Evolutionary conservation across 2,329 filamentous ascomycete species (phyloP).

Genomic region (Rhynchosporium secalis): DNA sequence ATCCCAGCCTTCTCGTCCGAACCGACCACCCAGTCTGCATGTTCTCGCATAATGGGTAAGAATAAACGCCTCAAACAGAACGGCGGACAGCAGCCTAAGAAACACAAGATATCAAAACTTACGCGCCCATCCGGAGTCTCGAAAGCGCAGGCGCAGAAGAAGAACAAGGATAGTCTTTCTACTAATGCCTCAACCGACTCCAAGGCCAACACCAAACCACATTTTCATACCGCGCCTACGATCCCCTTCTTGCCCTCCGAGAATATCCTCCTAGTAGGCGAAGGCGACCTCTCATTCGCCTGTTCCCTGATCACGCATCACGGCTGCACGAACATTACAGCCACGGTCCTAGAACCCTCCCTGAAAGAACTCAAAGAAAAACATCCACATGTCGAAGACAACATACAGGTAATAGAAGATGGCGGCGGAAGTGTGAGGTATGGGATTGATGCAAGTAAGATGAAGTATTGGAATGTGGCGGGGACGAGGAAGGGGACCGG

Average conservation of each 20-base stretch:
- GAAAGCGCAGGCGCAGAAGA: constrained; percentile 13
- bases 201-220: constrained; percentile 19
- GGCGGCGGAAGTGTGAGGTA: constrained; percentile 52
- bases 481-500: constrained; percentile 29
- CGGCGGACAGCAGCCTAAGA: constrained; percentile 18
- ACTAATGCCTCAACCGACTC: constrained; percentile 14
- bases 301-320: constrained; percentile 65
- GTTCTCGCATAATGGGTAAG: constrained; percentile 32
- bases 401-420: constrained; percentile 54
- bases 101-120: constrained; percentile 19
- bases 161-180: neutral
- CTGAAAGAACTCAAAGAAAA: constrained; percentile 61
- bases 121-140: constrained; percentile 24
- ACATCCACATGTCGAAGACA: constrained; percentile 68
- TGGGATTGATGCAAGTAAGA: constrained; percentile 66
- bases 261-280: constrained; percentile 73
- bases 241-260: constrained; percentile 69
- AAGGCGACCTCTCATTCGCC: constrained; percentile 80
- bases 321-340: constrained; percentile 64
- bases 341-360: constrained; percentile 64
- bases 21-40: neutral
- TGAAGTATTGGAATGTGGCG: constrained; percentile 47
- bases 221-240: constrained; percentile 45
- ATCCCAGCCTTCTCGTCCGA: constrained; percentile 11
- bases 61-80: constrained; percentile 31